These are phyloP conservation scores for Aspergillus cejpii DNA, from an alignment of 2,329 filamentous ascomycete species.

Conservation along the genomic window DNA sequence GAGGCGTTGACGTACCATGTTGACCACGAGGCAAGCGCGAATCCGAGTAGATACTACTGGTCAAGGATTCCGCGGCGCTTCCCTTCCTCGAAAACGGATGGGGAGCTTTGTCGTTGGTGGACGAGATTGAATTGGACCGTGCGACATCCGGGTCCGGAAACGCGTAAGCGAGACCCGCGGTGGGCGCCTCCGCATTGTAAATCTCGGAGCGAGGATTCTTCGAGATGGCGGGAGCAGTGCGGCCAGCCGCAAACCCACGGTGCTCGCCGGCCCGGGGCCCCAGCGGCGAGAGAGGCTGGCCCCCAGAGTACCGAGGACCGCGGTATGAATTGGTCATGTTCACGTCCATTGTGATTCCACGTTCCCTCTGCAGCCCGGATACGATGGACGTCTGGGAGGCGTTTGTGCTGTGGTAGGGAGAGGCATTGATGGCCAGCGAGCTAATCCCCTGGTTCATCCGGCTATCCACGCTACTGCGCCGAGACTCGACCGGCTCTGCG, in stretches of 20 bases:
- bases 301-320: conserved; percentile 37
- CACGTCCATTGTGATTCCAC: conserved; percentile 38
- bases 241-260: conserved; percentile 40
- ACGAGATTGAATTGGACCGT: conserved; percentile 34
- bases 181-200: conserved; percentile 46
- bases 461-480: conserved; percentile 46
- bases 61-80: conserved; percentile 43
- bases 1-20: conserved; percentile 37
- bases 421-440: conserved; percentile 43
- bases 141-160: conserved; percentile 46
- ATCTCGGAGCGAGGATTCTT: conserved; percentile 46
- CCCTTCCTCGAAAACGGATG: conserved; percentile 40
- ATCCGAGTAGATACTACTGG: conserved; percentile 44
- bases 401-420: conserved; percentile 45
- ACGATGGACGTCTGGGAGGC: conserved; percentile 43
- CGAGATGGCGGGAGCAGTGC: conserved; percentile 45
- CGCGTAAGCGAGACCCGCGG: conserved; percentile 46
- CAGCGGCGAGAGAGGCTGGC: conserved; percentile 38
- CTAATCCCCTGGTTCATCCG: conserved; percentile 46
- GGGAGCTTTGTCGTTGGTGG: conserved; percentile 28
- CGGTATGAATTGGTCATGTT: conserved; percentile 33
- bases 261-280: conserved; percentile 36
- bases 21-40: conserved; percentile 43
- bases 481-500: conserved; percentile 41
- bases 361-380: conserved; percentile 39